Percentiles rank a stretch among this genome's conserved stretches.
phyloP scores from a whole-genome alignment of 345 rosid species.

The Eucalyptus pauciflora region DNA sequence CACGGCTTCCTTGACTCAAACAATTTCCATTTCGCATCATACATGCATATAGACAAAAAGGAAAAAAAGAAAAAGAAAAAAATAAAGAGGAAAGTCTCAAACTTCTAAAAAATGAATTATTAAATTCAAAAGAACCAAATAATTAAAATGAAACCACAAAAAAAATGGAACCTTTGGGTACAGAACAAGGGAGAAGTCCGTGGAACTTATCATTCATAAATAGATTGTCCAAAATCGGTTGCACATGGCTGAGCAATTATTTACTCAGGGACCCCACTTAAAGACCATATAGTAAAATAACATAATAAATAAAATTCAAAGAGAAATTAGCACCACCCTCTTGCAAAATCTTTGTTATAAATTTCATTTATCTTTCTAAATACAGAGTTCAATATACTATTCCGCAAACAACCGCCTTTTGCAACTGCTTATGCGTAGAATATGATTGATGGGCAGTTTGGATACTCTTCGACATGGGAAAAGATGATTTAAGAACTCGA shows the following conservation, averaged over 20 bases:
- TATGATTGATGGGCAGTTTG: not conserved
- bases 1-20: not conserved
- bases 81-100: not conserved
- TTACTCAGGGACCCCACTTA: conserved; percentile 4
- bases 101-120: not conserved
- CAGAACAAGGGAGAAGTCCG: not conserved
- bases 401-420: not conserved
- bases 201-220: conserved; percentile 11
- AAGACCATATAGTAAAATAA: not conserved
- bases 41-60: not conserved
- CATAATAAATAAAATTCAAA: not conserved
- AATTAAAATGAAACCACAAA: not conserved
- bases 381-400: not conserved
- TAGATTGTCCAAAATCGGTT: conserved; percentile 4
- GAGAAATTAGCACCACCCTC: not conserved
- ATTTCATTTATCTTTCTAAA: not conserved
- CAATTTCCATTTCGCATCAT: not conserved
- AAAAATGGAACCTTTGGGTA: not conserved
- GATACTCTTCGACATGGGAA: not conserved
- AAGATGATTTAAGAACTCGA: not conserved
- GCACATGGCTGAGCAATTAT: conserved; percentile 27
- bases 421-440: not conserved
- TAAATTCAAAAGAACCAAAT: not conserved
- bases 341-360: not conserved
- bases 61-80: not conserved